Evolutionary conservation across 176 grass and related monocot species (phyloP).

Genomic region (Pontederia paniculata): DNA sequence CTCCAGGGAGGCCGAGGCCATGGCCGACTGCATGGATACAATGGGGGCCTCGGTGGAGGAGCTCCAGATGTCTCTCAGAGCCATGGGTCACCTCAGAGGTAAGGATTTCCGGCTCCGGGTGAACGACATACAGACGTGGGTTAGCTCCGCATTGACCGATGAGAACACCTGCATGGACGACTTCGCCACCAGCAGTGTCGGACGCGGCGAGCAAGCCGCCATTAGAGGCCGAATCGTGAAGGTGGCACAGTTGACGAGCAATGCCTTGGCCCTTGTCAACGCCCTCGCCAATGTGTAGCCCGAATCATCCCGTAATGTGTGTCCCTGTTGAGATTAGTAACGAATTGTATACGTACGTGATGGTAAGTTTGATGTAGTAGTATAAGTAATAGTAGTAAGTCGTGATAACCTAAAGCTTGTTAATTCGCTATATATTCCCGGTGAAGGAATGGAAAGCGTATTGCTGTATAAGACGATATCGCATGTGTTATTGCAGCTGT

Average conservation of each 20-base stretch:
- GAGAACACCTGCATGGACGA: constrained; percentile 65
- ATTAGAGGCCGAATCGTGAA: constrained; percentile 30
- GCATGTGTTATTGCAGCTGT: too few relatives aligned
- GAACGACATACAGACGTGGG: constrained; percentile 61
- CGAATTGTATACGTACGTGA: too few relatives aligned
- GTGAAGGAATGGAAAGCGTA: too few relatives aligned
- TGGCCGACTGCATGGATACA: constrained; percentile 49
- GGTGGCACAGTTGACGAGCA: constrained; percentile 11
- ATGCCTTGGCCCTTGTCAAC: constrained; percentile 11
- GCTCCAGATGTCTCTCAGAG: constrained; percentile 33
- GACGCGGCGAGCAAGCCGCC: constrained; percentile 16
- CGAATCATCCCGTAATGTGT: too few relatives aligned
- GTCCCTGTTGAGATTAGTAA: too few relatives aligned
- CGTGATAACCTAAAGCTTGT: too few relatives aligned
- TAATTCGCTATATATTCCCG: too few relatives aligned
- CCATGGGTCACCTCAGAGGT: constrained; percentile 30
- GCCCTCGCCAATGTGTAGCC: not conserved
- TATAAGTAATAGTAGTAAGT: too few relatives aligned
- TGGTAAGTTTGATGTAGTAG: too few relatives aligned
- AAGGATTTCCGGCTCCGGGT: constrained; percentile 29
- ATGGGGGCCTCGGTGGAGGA: constrained; percentile 40
- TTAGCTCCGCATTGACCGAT: constrained; percentile 75
- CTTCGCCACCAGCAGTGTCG: constrained; percentile 12
- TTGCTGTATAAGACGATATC: too few relatives aligned
- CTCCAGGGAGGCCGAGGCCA: constrained; percentile 27